Evolutionary conservation across 805 yeast species (phyloP).

Genomic region (Zygosaccharomyces bailii): DNA sequence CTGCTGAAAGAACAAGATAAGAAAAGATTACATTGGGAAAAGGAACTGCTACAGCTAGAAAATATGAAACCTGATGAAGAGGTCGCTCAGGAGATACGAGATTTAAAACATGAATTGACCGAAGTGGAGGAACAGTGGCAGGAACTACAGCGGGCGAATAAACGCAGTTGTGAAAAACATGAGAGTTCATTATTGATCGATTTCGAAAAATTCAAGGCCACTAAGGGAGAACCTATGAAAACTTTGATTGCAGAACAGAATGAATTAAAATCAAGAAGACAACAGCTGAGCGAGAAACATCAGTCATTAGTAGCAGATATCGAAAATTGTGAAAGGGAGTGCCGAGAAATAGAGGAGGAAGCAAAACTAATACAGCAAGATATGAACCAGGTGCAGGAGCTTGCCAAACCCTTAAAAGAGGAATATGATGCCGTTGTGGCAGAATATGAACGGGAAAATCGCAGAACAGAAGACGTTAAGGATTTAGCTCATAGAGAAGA

Average conservation of each 20-base stretch:
- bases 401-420: slow-evolving; percentile 22
- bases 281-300: slow-evolving; percentile 17
- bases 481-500: slow-evolving; percentile 22
- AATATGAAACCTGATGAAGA: slow-evolving; percentile 35
- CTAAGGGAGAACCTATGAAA: slow-evolving; percentile 27
- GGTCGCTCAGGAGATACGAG: slow-evolving; percentile 27
- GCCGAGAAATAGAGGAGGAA: slow-evolving; percentile 11
- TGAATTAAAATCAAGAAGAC: slow-evolving; percentile 15
- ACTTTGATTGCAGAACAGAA: slow-evolving; percentile 19
- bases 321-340: slow-evolving; percentile 20
- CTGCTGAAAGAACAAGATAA: slow-evolving; percentile 21
- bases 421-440: slow-evolving; percentile 25
- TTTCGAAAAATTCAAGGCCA: slow-evolving; percentile 20
- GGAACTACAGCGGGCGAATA: slow-evolving; percentile 16
- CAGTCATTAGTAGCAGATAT: slow-evolving; percentile 21
- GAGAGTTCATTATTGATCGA: slow-evolving; percentile 22
- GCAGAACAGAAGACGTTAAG: slow-evolving; percentile 24
- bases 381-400: slow-evolving; percentile 1
- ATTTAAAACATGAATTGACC: slow-evolving; percentile 27
- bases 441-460: slow-evolving; percentile 21
- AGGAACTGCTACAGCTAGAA: slow-evolving; percentile 23
- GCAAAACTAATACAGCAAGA: slow-evolving; percentile 14
- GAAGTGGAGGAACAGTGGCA: slow-evolving; percentile 17
- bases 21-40: slow-evolving; percentile 22
- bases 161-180: slow-evolving; percentile 11